A percentile compares a stretch with the other conserved stretches of the same genome.
phyloP scores from a whole-genome alignment of 495 filamentous ascomycete genomes.

The Aspergillus sclerotioniger region DNA sequence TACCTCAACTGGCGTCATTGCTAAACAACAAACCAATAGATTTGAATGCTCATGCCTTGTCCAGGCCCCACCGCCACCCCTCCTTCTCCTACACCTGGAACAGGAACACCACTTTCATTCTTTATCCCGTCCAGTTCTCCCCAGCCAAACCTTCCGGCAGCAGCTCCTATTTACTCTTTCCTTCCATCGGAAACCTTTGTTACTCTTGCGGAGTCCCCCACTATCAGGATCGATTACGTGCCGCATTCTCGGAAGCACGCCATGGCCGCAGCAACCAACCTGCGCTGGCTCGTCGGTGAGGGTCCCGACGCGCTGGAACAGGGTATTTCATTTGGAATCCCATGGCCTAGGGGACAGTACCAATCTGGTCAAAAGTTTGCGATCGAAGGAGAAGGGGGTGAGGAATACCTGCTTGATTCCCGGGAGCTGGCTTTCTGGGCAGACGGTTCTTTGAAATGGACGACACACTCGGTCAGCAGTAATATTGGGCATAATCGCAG shows the following conservation, averaged over 20 bases:
- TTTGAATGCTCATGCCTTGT: too few relatives aligned
- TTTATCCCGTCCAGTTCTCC: too few relatives aligned
- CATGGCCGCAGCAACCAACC: background rate
- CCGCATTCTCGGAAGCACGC: background rate
- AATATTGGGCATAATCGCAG: conserved; percentile 10
- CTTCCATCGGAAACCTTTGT: too few relatives aligned
- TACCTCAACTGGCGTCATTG: too few relatives aligned
- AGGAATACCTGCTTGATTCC: conserved; percentile 20
- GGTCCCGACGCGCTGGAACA: conserved; percentile 11
- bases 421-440: conserved; percentile 24
- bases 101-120: too few relatives aligned
- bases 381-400: conserved; percentile 9
- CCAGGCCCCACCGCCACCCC: too few relatives aligned
- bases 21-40: too few relatives aligned
- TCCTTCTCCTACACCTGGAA: too few relatives aligned
- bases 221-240: background rate
- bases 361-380: conserved; percentile 17
- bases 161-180: too few relatives aligned
- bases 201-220: too few relatives aligned
- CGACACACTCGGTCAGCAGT: conserved; percentile 15
- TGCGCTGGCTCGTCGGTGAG: conserved; percentile 16
- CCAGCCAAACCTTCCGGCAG: too few relatives aligned
- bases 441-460: conserved; percentile 18
- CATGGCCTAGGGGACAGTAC: conserved; percentile 19
- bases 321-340: conserved; percentile 25